Percentiles rank a stretch among this genome's conserved stretches.
These are phyloP conservation scores for Annulohypoxylon maeteangense DNA, from an alignment of 495 filamentous ascomycete genomes.

Conservation along the genomic window DNA sequence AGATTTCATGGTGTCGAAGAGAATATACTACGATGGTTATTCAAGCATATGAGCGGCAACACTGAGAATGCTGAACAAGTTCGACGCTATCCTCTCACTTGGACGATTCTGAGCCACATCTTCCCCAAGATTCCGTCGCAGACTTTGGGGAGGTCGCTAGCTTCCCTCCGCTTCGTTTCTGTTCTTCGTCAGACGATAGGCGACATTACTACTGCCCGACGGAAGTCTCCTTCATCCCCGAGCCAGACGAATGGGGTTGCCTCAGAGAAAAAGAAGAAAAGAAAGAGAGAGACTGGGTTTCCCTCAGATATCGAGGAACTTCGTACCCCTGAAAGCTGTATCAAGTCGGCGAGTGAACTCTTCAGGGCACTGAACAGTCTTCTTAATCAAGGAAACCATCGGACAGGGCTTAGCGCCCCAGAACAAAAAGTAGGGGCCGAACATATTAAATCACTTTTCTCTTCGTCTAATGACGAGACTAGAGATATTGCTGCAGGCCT, in stretches of 20 bases:
- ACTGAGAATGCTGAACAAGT: conserved; percentile 54
- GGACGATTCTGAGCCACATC: conserved; percentile 54
- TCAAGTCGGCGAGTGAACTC: conserved; percentile 53
- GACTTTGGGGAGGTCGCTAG: conserved; percentile 57
- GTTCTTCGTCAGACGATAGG: conserved; percentile 55
- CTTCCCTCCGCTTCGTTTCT: conserved; percentile 55
- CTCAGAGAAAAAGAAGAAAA: conserved; percentile 46
- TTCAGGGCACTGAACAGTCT: conserved; percentile 53
- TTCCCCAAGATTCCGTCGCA: conserved; percentile 57
- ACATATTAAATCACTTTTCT: conserved; percentile 61
- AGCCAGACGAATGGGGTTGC: conserved; percentile 15
- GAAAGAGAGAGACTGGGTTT: conserved; percentile 46
- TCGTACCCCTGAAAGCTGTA: conserved; percentile 46
- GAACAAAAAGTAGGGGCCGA: conserved; percentile 54
- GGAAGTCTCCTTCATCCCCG: not conserved
- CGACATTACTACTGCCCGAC: conserved; percentile 52
- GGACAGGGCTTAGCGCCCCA: conserved; percentile 18
- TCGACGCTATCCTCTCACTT: conserved; percentile 57
- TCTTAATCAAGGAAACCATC: conserved; percentile 37
- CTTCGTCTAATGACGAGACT: conserved; percentile 51
- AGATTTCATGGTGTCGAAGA: conserved; percentile 59
- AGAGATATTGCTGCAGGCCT: conserved; percentile 52
- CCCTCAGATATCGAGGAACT: conserved; percentile 49
- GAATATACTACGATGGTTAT: conserved; percentile 60
- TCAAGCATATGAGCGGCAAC: conserved; percentile 59